Percentiles rank a stretch among this genome's conserved stretches.
Conservation (phyloP, 2,329 filamentous ascomycete species). For the Colletotrichum sp. region DNA sequence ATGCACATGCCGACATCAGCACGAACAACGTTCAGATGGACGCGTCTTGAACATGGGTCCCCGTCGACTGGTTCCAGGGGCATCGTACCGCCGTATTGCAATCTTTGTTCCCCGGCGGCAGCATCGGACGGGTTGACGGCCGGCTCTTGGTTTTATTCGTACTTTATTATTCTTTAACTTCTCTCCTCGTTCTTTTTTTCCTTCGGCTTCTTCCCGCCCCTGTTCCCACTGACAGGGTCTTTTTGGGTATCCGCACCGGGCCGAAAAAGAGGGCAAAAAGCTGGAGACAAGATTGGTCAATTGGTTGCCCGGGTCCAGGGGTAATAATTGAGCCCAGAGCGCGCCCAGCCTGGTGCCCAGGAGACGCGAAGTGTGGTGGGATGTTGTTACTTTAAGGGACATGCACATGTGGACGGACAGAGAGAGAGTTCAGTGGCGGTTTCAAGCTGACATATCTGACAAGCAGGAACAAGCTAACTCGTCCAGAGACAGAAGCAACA, state of each 20-base stretch:
- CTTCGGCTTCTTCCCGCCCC: conserved; percentile 1
- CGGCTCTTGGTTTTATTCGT: neutral
- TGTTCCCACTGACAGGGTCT: neutral
- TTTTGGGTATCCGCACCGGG: conserved; percentile 10
- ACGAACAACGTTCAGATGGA: neutral
- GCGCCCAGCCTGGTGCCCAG: neutral
- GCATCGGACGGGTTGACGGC: neutral
- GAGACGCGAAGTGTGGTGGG: neutral
- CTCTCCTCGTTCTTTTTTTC: neutral
- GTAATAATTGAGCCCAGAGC: neutral
- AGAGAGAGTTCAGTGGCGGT: neutral
- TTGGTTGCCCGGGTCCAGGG: neutral
- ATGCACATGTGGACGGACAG: neutral
- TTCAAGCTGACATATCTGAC: neutral
- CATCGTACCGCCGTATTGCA: neutral
- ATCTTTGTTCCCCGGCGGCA: neutral
- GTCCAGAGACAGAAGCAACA: neutral
- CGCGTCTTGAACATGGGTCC: neutral
- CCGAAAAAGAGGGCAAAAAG: neutral
- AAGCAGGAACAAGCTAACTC: neutral
- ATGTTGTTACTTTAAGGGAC: neutral
- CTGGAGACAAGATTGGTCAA: conserved; percentile 7
- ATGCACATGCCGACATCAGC: neutral
- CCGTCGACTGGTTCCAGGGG: neutral
- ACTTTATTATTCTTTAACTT: neutral